These are phyloP conservation scores for Chlorella sp. DNA, from an alignment of 139 green algal species.

Conservation along the genomic window DNA sequence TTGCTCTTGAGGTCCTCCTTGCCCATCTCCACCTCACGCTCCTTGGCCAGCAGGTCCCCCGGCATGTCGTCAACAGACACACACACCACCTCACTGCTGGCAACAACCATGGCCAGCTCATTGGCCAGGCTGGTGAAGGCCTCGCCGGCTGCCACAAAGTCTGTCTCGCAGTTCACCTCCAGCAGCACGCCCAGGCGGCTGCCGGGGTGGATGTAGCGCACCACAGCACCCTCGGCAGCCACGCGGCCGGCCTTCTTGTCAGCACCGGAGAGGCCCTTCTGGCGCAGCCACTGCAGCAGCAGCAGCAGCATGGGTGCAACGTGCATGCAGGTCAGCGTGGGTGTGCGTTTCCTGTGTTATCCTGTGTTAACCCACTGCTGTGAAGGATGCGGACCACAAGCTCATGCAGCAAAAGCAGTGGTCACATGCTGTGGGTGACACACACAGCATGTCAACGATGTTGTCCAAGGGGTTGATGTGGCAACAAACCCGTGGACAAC, in stretches of 20 bases:
- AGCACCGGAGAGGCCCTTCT: slow-evolving; percentile 92
- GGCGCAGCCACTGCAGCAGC: slow-evolving; percentile 75
- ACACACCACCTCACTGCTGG: slow-evolving; percentile 35
- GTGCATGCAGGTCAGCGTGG: no score
- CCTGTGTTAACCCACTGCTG: no score
- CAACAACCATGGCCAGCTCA: slow-evolving; percentile 61
- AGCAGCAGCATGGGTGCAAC: not conserved
- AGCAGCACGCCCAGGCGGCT: slow-evolving; percentile 80
- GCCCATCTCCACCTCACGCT: slow-evolving; percentile 82
- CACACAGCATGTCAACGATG: no score
- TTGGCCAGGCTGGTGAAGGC: slow-evolving; percentile 74
- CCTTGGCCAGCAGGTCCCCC: slow-evolving; percentile 48
- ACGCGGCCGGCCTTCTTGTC: slow-evolving; percentile 92
- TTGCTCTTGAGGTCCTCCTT: slow-evolving; percentile 94
- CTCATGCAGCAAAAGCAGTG: not conserved
- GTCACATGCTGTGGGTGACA: not conserved
- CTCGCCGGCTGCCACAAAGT: slow-evolving; percentile 87
- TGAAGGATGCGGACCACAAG: no score
- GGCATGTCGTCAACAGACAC: slow-evolving; percentile 53
- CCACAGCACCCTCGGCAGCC: slow-evolving; percentile 84
- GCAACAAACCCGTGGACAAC: no score
- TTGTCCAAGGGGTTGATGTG: no score
- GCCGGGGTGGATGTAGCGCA: slow-evolving; percentile 91
- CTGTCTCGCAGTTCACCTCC: slow-evolving; percentile 94
- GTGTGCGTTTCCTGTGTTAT: no score